Evolutionary conservation across 768 basidiomycete species (phyloP).

Genomic region (Lyophyllum shimeji): DNA sequence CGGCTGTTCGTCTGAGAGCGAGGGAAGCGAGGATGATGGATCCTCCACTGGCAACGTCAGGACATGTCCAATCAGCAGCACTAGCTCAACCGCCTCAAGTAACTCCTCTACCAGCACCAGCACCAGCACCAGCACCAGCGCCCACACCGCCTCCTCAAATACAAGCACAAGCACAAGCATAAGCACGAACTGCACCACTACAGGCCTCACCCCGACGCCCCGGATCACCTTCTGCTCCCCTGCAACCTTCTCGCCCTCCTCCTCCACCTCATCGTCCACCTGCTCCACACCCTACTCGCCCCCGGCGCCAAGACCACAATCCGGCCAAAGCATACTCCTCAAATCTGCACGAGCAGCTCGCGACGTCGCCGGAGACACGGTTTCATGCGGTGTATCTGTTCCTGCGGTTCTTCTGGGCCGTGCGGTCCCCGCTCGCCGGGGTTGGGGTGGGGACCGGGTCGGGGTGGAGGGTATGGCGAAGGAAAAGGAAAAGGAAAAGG

Average conservation of each 20-base stretch:
- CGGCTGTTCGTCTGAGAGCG: not conserved
- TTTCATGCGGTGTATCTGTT: conserved; percentile 68
- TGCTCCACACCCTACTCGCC: conserved; percentile 2
- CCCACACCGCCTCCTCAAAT: not conserved
- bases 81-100: no score
- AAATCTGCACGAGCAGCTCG: conserved; percentile 54
- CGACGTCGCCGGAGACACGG: conserved; percentile 53
- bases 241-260: conserved; percentile 3
- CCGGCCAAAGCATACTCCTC: not conserved
- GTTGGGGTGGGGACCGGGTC: not conserved
- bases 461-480: no score
- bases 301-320: conserved; percentile 7
- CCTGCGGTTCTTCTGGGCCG: conserved; percentile 49
- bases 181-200: conserved; percentile 11
- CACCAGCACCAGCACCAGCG: not conserved
- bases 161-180: not conserved
- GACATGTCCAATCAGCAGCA: no score
- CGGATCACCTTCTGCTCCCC: not conserved
- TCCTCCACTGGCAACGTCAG: no score
- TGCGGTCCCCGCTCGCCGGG: no score
- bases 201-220: not conserved
- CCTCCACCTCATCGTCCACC: conserved; percentile 10
- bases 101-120: no score
- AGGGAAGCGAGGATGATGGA: not conserved
- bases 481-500: not conserved